phyloP scores from a whole-genome alignment of 2,329 filamentous ascomycete species.

The Xylaria sp. region DNA sequence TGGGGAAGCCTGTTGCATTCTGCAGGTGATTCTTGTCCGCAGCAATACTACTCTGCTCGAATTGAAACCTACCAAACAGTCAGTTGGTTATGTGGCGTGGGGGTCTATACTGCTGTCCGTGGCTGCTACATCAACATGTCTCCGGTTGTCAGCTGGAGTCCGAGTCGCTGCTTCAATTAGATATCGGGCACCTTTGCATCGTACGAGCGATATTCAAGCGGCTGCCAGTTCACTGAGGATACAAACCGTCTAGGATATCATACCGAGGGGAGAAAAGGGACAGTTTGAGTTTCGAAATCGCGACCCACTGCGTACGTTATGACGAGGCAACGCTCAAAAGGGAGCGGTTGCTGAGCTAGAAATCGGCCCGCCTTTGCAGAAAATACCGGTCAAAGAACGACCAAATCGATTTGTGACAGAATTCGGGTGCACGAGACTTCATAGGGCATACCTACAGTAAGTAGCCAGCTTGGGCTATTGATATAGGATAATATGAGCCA shows the following conservation, averaged over 20 bases:
- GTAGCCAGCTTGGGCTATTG: not conserved
- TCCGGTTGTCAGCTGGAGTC: not conserved
- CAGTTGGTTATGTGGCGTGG: conserved; percentile 17
- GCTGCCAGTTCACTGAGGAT: not conserved
- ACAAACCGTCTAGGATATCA: not conserved
- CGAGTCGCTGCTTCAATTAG: conserved; percentile 1
- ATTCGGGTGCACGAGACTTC: conserved; percentile 8
- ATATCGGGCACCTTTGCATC: conserved; percentile 31
- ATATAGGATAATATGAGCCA: conserved; percentile 18
- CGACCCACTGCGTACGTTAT: not conserved
- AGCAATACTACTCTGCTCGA: not conserved
- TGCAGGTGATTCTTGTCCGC: conserved; percentile 12
- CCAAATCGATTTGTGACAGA: not conserved
- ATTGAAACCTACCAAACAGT: not conserved
- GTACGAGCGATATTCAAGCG: not conserved
- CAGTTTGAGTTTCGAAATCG: not conserved
- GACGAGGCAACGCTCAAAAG: not conserved
- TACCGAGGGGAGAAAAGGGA: not conserved
- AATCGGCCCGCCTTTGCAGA: not conserved
- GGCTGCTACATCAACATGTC: conserved; percentile 6
- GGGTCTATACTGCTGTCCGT: conserved; percentile 16
- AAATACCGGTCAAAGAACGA: not conserved
- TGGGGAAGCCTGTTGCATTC: not conserved
- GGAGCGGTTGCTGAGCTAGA: not conserved
- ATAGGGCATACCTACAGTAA: conserved; percentile 21